Conservation (phyloP, 768 basidiomycete genomes). For the Boletus rubropictus region DNA sequence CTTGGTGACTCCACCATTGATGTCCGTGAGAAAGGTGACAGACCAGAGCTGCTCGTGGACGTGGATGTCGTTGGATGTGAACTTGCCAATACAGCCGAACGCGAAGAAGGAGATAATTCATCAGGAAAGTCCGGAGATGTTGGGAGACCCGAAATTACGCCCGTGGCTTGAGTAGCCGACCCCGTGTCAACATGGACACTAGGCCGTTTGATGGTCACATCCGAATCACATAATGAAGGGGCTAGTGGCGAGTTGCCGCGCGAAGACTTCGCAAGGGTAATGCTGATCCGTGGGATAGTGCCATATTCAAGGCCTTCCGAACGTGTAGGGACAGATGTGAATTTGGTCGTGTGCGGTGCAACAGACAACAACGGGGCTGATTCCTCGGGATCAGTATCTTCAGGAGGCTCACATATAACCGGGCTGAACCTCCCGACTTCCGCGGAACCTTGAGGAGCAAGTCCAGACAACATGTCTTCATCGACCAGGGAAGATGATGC, state of each 20-base stretch:
- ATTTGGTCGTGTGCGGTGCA: slow-evolving; percentile 9
- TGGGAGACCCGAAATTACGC: slow-evolving; percentile 9
- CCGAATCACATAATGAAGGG: slow-evolving; percentile 25
- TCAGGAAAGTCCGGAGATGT: slow-evolving; percentile 14
- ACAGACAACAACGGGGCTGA: slow-evolving; percentile 13
- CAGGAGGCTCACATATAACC: slow-evolving; percentile 28
- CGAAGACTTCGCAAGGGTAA: slow-evolving; percentile 27
- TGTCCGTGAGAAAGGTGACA: slow-evolving; percentile 28
- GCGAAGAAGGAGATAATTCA: slow-evolving; percentile 21
- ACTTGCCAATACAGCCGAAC: slow-evolving; percentile 19
- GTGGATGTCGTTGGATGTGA: slow-evolving; percentile 23
- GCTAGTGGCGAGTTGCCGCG: slow-evolving; percentile 26
- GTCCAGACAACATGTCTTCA: slow-evolving; percentile 9
- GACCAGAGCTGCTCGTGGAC: slow-evolving; percentile 19
- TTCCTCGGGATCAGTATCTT: slow-evolving; percentile 22
- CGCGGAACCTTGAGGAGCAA: slow-evolving; percentile 17
- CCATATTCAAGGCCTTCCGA: slow-evolving; percentile 11
- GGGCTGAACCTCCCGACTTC: slow-evolving; percentile 23
- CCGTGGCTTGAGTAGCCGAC: slow-evolving; percentile 19
- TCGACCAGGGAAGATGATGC: slow-evolving; percentile 12
- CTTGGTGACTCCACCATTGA: slow-evolving; percentile 23
- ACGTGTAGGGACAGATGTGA: slow-evolving; percentile 12
- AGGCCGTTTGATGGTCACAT: slow-evolving; percentile 21
- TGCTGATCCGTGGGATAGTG: slow-evolving; percentile 28
- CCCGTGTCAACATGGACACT: slow-evolving; percentile 29